phyloP scores from a whole-genome alignment of 2,329 filamentous ascomycete genomes.

The Rhinocladiella mackenziei region DNA sequence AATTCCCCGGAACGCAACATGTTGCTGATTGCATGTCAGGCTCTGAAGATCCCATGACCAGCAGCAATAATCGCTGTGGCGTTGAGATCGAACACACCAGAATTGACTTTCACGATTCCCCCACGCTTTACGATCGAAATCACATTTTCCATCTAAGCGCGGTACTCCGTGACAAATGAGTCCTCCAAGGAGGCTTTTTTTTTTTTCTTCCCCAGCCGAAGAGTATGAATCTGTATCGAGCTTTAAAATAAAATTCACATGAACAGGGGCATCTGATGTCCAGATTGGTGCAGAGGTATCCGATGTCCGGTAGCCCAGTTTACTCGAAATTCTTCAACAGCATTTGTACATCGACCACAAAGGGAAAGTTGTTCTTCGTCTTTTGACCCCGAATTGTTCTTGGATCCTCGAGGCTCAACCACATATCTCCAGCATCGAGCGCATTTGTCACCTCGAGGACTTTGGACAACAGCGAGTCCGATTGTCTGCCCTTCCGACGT shows the following conservation, averaged over 20 bases:
- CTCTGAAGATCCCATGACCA: conserved; percentile 17
- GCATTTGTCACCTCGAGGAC: conserved; percentile 58
- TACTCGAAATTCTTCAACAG: conserved; percentile 16
- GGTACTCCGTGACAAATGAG: too few relatives aligned
- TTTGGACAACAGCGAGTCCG: conserved; percentile 12
- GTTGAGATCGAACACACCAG: conserved; percentile 8
- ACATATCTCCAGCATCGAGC: conserved; percentile 84
- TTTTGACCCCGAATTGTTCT: neutral
- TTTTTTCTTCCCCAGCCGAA: neutral
- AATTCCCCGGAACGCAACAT: too few relatives aligned
- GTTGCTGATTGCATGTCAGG: too few relatives aligned
- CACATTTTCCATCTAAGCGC: too few relatives aligned
- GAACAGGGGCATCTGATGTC: too few relatives aligned
- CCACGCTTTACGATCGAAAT: too few relatives aligned
- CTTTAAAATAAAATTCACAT: too few relatives aligned
- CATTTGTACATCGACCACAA: conserved; percentile 22
- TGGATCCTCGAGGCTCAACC: conserved; percentile 7
- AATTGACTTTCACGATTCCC: too few relatives aligned
- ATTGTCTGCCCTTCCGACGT: conserved; percentile 7
- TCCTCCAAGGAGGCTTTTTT: neutral
- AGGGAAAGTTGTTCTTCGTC: conserved; percentile 8
- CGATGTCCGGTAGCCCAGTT: neutral
- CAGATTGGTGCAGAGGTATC: conserved; percentile 20
- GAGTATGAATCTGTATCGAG: neutral
- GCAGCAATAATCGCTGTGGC: conserved; percentile 4